Evolutionary conservation across 805 yeast genomes (phyloP), one percentile per base, ranked within the genome.

Genomic region (Lipomyces mesembrius): DNA sequence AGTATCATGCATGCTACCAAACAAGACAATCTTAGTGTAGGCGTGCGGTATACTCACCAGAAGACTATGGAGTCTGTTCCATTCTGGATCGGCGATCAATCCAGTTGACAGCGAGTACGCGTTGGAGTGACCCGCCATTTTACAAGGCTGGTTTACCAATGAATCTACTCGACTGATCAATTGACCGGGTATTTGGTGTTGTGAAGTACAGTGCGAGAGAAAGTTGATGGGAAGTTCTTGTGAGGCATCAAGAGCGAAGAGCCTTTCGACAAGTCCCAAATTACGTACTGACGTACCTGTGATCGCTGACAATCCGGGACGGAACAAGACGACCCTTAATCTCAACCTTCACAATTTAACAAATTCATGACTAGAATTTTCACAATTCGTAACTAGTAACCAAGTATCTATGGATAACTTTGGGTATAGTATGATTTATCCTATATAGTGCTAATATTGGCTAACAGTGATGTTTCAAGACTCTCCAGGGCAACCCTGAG

Each of bases 401-500:
- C 49, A 17, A 9, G 32, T 14, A 7, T 20, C 59, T 1, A 57
- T 57, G 58, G 57, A 51, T 12, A 51, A 25, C 61, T 46, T 43
- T 29, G 57, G 57, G 57, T 60, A 35, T 20, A 43, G n/a, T 43
- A n/a, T 17, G 49, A 43, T 17, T 29, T n/a, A 43, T 17, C 20
- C 14, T 43, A 17, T 43, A 17, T 43, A 6, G 17, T 37, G 6
- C 3, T 6, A 43, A 43, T 43, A 17, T n/a, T 43, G 14, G 49
- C 49, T 43, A 43, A 43, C 49, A 17, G n/a, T 43, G 49, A 43
- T 43, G 49, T 17, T 43, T 6, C 25, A 43, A 80, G 83, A 2
- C 69, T 80, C 29, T 75, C 81, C 20, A 75, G 82, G 52, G 75
- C 74, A 6, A 74, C 80, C 9, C 74, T 81, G 22, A 73, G 83